Base-by-base conservation (phyloP, 352 stramenopile genomes). In the Pythium aphanidermatum region DNA sequence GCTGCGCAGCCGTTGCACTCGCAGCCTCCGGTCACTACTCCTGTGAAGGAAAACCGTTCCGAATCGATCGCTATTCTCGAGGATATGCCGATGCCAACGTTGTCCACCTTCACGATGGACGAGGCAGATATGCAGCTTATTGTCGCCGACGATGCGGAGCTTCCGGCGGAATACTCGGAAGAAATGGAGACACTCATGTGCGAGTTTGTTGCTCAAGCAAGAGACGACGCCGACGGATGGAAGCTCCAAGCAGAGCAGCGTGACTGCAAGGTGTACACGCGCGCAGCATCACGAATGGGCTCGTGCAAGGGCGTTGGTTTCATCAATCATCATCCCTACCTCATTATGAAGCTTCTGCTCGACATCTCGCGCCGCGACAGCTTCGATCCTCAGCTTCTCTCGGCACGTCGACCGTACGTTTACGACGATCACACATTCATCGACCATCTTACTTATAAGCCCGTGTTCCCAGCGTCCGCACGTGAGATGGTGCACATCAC, bases 391-490 rank as follows among this genome's bases (percentile, higher is more conserved):
- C 77, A 85, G 48, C 36, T 84, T 26, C 51, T 83, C 31, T 43
- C 63, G 6, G 65, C 66, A 21, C 58, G 71, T 25, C 74, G 74
- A 19, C 54, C 74, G 20, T 49, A 74, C 21, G 68, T 84, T n/a
- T 83, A 74, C 29, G 65, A 86, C 33, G 62, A 78, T 43, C 74
- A 89, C 61, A 82, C 70, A 43, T 86, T 76, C 51, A 66, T 89
- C 36, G 74, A 89, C 44, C 69, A 86, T 50, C 58, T 86, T 32
- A 71, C 62, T 12, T 83, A 76, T 66, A 86, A 86, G 58, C 58
- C 70, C 1, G 60, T 83, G 26, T 86, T 89, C 51, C 77, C 77
- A 5, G 55, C 64, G 3, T 53, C 65, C 13, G 49, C 63, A 14
- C 68, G 69, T 24, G 72, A 86, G 26, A 86, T 83, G 32, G 60